phyloP scores from a whole-genome alignment of 2,329 filamentous ascomycete genomes.

The Colletotrichum sp. region DNA sequence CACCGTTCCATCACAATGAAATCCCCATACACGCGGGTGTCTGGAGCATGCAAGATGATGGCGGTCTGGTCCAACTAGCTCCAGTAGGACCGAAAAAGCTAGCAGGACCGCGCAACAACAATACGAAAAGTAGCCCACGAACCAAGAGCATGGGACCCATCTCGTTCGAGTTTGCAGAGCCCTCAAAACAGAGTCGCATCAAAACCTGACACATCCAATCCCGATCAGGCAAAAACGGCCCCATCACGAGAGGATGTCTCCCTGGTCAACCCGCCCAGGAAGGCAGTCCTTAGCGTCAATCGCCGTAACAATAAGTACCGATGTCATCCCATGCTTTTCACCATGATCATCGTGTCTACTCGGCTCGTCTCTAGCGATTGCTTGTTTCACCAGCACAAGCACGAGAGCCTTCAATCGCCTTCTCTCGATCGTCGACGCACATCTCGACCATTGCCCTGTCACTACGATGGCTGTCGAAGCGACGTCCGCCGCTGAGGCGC shows the following conservation, averaged over 20 bases:
- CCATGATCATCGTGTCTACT: not conserved
- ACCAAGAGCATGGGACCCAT: conserved; percentile 3
- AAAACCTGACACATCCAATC: conserved; percentile 12
- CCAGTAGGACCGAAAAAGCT: not conserved
- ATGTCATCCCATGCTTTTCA: not conserved
- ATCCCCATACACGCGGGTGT: not conserved
- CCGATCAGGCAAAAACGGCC: conserved; percentile 10
- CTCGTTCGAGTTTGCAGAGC: not conserved
- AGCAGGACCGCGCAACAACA: not conserved
- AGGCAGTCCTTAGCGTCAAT: conserved; percentile 15
- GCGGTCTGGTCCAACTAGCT: not conserved
- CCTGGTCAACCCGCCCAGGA: not conserved
- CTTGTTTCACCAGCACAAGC: not conserved
- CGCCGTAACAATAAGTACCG: conserved; percentile 8
- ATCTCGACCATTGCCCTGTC: not conserved
- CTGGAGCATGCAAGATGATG: not conserved
- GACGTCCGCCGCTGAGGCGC: conserved; percentile 12
- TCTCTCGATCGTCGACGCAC: not conserved
- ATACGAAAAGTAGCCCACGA: not conserved
- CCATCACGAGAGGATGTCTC: not conserved
- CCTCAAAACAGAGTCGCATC: conserved; percentile 1
- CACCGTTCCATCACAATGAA: not conserved
- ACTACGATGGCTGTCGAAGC: conserved; percentile 3
- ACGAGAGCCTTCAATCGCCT: not conserved
- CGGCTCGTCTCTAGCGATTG: not conserved